A percentile compares a stretch with the other conserved stretches of the same genome.
Evolutionary conservation across 805 yeast genomes (phyloP).

Genomic region (Priceomyces melissophilus): DNA sequence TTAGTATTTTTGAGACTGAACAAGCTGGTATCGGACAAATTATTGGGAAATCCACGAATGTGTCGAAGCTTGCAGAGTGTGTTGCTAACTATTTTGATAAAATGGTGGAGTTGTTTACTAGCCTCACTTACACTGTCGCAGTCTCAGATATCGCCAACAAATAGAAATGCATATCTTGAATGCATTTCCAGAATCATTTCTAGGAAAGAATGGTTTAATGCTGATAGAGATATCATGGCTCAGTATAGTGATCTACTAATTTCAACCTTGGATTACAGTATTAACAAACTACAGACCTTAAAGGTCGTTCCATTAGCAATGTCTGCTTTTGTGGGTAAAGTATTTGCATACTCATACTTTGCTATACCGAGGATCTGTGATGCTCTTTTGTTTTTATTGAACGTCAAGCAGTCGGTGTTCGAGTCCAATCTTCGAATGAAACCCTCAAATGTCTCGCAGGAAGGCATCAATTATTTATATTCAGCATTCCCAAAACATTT

Average conservation of each 20-base stretch:
- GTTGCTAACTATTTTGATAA: constrained; percentile 30
- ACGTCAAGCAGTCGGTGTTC: constrained; percentile 48
- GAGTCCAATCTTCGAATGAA: constrained; percentile 16
- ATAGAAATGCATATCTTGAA: constrained; percentile 52
- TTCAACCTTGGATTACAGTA: constrained; percentile 52
- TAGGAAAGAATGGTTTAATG: constrained; percentile 43
- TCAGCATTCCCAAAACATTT: constrained; percentile 27
- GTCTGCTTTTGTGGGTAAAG: constrained; percentile 67
- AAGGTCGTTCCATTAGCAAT: constrained; percentile 54
- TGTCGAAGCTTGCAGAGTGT: constrained; percentile 33
- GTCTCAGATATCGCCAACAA: constrained; percentile 39
- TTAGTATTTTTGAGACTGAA: constrained; percentile 41
- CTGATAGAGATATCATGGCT: constrained; percentile 19
- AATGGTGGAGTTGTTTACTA: constrained; percentile 56
- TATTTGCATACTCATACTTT: constrained; percentile 61
- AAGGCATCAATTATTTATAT: constrained; percentile 3
- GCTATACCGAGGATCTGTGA: constrained; percentile 53
- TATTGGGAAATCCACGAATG: constrained; percentile 18
- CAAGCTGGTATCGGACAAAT: constrained; percentile 18
- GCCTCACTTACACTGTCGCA: constrained; percentile 16
- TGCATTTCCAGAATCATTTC: constrained; percentile 50
- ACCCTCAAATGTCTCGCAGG: neutral
- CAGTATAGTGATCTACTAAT: constrained; percentile 36
- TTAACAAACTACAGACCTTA: constrained; percentile 42
- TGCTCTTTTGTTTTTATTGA: constrained; percentile 54